phyloP scores from a whole-genome alignment of 169 alveolate genomes.

The Perkinsus chesapeaki region DNA sequence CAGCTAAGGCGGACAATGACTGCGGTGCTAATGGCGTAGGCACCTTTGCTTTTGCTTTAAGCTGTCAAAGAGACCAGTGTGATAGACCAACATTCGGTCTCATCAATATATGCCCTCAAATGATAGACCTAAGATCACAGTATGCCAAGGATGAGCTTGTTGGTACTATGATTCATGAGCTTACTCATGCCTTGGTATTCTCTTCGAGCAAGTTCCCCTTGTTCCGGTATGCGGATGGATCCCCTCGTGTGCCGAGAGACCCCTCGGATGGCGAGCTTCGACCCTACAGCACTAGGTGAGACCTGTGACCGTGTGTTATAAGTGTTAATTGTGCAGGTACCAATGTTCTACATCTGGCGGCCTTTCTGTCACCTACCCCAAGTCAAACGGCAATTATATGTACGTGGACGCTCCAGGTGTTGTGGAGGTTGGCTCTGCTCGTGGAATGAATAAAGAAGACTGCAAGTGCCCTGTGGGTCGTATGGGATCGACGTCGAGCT shows the following conservation, averaged over 20 bases:
- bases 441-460: neutral
- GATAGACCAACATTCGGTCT: neutral
- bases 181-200: neutral
- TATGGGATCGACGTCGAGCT: neutral
- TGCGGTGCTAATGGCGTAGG: neutral
- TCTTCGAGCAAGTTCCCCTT: neutral
- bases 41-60: neutral
- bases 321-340: neutral
- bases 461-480: neutral
- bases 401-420: neutral
- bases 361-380: neutral
- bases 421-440: neutral
- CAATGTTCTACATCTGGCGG: neutral
- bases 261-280: neutral
- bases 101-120: neutral
- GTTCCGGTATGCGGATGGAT: neutral
- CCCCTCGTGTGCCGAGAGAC: neutral
- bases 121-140: neutral
- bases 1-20: neutral
- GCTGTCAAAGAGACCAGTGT: neutral
- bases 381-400: neutral
- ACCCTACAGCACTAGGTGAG: neutral
- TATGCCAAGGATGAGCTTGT: neutral
- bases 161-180: neutral
- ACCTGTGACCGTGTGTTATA: neutral